Evolutionary conservation across 352 stramenopile genomes (phyloP), one percentile per base, ranked within the genome.

Genomic region (Aphanomyces euteiches): DNA sequence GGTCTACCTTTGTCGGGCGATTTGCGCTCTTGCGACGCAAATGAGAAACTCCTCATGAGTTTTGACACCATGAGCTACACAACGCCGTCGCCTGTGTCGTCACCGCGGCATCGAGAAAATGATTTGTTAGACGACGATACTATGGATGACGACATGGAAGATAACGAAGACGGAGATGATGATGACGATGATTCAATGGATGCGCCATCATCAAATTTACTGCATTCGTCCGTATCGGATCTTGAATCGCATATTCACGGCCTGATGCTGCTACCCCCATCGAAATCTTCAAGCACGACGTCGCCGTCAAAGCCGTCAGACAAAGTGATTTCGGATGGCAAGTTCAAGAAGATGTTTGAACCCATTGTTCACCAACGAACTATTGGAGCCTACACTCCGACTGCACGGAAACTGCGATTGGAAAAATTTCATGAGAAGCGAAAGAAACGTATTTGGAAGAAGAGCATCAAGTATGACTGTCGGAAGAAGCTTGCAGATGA

Each of bases 381-480:
- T 67, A 98, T 98, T 71, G 95, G 95, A 1, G 97, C 95, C 39
- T 99, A 99, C 77, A 96, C 93, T 34, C 92, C 94, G 6, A 87
- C 96, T 43, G 93, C 96, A 73, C 84, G 96, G 28, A 95, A 92
- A 59, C 76, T 93, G 39, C 90, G 95, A 15, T 96, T 99, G 75
- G 92, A 96, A 56, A 97, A 97, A 72, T 99, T 99, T 75, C 96
- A 98, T 77, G 90, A 96, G 67, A 98, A 98, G 80, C 85, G 96
- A 66, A 97, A 96, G 76, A 97, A 94, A 72, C 90, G 96, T 65
- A 98, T 98, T 74, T 99, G 95, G 95, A 94, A 97, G 76, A 99
- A 99, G 77, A 96, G 95, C 73, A 99, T 99, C 83, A 99, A 99
- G 81, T 99, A 99, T 78, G 96, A 99, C 78, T 99, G 96, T 78